Conservation (phyloP, 192 early-diverging fungal species). For the Dimargaris cristalligena region DNA sequence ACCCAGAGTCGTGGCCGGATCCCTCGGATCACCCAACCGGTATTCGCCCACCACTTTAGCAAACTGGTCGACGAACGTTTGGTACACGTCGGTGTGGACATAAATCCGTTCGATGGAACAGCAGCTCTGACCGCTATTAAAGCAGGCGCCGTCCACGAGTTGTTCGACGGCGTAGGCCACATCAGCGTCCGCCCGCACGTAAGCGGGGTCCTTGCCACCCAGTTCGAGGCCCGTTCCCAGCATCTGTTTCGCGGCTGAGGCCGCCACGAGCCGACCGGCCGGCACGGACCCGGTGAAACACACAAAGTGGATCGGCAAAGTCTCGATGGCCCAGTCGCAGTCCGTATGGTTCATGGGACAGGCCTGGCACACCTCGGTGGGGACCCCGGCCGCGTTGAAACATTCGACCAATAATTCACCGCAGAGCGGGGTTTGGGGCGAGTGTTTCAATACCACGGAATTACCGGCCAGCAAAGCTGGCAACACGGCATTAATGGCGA, state of each 20-base stretch:
- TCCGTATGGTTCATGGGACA: background rate
- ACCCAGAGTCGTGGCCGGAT: conserved; percentile 44
- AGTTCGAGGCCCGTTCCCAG: conserved; percentile 54
- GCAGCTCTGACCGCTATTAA: conserved; percentile 70
- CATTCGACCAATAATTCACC: conserved; percentile 49
- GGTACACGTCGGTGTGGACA: conserved; percentile 55
- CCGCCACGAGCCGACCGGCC: background rate
- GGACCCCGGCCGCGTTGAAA: conserved; percentile 48
- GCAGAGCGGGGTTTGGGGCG: conserved; percentile 61
- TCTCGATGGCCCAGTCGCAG: conserved; percentile 10
- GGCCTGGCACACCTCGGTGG: conserved; percentile 45
- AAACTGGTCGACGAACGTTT: conserved; percentile 44
- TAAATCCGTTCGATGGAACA: conserved; percentile 67
- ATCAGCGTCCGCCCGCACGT: conserved; percentile 55
- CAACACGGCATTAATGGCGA: conserved; percentile 56
- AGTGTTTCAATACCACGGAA: conserved; percentile 57
- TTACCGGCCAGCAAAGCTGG: conserved; percentile 68
- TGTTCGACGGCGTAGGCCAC: conserved; percentile 54
- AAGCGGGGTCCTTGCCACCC: conserved; percentile 75
- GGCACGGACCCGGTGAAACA: conserved; percentile 11
- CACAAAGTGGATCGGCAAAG: conserved; percentile 10
- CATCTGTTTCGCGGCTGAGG: background rate
- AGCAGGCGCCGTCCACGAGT: conserved; percentile 63
- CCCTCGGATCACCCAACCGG: conserved; percentile 47
- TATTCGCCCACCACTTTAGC: conserved; percentile 39